Evolutionary conservation across 2,329 filamentous ascomycete genomes (phyloP).

Genomic region (Aspergillus aculeatus): DNA sequence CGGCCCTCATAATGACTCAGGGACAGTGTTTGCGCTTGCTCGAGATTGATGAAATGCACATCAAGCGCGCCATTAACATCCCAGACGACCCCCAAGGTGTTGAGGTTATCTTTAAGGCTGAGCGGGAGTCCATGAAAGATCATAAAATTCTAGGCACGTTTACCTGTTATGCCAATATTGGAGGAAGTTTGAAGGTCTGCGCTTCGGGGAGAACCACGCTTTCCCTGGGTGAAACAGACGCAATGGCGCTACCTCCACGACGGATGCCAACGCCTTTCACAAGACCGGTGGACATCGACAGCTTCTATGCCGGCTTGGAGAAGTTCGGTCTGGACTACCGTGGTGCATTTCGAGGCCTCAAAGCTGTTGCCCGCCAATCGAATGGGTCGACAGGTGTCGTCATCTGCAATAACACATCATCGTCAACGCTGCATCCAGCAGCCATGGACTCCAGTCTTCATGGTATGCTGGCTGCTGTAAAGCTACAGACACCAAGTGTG

Average conservation of each 20-base stretch:
- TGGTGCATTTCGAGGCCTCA: conserved; percentile 1
- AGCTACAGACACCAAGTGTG: neutral
- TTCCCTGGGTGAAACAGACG: neutral
- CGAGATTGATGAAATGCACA: conserved; percentile 1
- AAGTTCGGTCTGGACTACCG: conserved; percentile 3
- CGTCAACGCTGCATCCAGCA: neutral
- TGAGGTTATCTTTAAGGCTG: conserved; percentile 1
- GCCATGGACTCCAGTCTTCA: conserved; percentile 1
- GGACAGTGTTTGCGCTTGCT: neutral
- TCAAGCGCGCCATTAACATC: neutral
- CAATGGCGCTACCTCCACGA: neutral
- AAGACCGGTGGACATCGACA: neutral
- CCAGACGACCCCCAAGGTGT: neutral
- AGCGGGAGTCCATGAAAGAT: neutral
- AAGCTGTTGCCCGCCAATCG: neutral
- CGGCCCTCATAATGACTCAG: neutral
- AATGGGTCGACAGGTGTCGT: neutral
- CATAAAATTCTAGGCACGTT: neutral
- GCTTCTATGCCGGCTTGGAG: conserved; percentile 1
- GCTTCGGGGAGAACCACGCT: neutral
- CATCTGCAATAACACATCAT: neutral
- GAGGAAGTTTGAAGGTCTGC: neutral
- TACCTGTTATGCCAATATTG: neutral
- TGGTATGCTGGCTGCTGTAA: neutral
- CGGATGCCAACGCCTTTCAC: neutral